Evolutionary conservation across 2,329 filamentous ascomycete genomes (phyloP), one percentile per base, ranked within the genome.

Genomic region (Fusarium verrucosum): DNA sequence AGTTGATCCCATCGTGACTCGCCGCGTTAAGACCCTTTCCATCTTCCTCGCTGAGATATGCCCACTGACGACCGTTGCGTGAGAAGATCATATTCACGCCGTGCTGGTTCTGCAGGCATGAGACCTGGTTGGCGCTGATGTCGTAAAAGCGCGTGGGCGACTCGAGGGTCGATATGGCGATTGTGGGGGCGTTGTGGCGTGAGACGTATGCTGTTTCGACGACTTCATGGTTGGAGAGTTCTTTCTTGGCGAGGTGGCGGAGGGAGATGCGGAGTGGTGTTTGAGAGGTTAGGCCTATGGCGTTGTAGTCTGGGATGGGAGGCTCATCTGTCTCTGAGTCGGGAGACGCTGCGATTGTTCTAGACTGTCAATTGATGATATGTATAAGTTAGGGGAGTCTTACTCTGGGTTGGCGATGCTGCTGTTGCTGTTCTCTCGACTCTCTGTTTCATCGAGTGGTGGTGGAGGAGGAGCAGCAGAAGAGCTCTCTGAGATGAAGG

Each of bases 121-220:
- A 63, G 3, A 70, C 64, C 17, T 70, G 65, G 40, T 58, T 70
- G 22, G 50, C 70, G 20, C 50, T 45, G 19, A 49, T 49, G 58
- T 72, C 67, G 49, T 65, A 73, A 58, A 72, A 72, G 7, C 67
- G 66, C 3, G 70, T 73, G 1, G 66, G 71, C 0, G 69, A 58
- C 41, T 67, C 69, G 50, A 72, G 68, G 28, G 69, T 70, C 10
- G 63, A 65, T 20, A 66, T 62, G 36, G 71, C 67, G 25, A 73
- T 69, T 26, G 64, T 52, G 19, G 61, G 57, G 7, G 57, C 36
- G 28, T 37, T 41, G 23, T 65, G 62, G 33, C 69, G 70, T 5
- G 23, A n/a, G 44, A 72, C 57, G 10, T 67, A 70, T 6, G 59
- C 50, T 16, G 68, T 52, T 11, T 73, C 56, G 30, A 70, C 36